These are phyloP conservation scores for Cystoderma amianthinum DNA, from an alignment of 768 basidiomycete species.

Conservation along the genomic window DNA sequence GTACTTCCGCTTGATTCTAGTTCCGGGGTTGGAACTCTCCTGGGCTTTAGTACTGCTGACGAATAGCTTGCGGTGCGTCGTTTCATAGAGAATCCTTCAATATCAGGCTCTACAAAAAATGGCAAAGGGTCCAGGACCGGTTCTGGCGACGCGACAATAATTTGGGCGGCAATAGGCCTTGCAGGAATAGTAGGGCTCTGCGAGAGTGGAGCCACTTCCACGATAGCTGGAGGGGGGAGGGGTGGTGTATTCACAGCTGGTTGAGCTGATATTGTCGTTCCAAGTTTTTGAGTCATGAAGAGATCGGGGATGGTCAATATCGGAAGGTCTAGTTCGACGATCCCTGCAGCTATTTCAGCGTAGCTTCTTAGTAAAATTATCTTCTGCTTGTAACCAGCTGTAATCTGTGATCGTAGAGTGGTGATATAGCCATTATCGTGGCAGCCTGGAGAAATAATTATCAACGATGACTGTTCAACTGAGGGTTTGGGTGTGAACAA, in stretches of 20 bases:
- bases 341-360: slow-evolving; percentile 50
- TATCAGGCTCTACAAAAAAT: slow-evolving; percentile 14
- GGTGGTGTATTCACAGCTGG: neutral
- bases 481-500: slow-evolving; percentile 2
- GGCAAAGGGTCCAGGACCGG: slow-evolving; percentile 18
- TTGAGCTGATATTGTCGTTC: slow-evolving; percentile 5
- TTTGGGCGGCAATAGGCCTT: neutral
- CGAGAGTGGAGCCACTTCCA: neutral
- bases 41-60: slow-evolving; percentile 27
- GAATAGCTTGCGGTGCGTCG: slow-evolving; percentile 28
- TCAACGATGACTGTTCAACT: neutral
- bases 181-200: neutral
- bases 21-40: slow-evolving; percentile 26
- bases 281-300: slow-evolving; percentile 53
- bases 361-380: slow-evolving; percentile 61
- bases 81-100: slow-evolving; percentile 2
- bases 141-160: slow-evolving; percentile 3
- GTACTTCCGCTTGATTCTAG: slow-evolving; percentile 36
- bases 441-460: slow-evolving; percentile 42
- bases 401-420: slow-evolving; percentile 55
- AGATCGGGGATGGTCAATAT: slow-evolving; percentile 46
- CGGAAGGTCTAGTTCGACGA: slow-evolving; percentile 50
- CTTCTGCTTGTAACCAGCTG: slow-evolving; percentile 58
- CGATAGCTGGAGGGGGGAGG: neutral
- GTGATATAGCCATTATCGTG: slow-evolving; percentile 72